Evolutionary conservation across 257 asterid genomes (phyloP).

Genomic region (Verbascum thapsus): DNA sequence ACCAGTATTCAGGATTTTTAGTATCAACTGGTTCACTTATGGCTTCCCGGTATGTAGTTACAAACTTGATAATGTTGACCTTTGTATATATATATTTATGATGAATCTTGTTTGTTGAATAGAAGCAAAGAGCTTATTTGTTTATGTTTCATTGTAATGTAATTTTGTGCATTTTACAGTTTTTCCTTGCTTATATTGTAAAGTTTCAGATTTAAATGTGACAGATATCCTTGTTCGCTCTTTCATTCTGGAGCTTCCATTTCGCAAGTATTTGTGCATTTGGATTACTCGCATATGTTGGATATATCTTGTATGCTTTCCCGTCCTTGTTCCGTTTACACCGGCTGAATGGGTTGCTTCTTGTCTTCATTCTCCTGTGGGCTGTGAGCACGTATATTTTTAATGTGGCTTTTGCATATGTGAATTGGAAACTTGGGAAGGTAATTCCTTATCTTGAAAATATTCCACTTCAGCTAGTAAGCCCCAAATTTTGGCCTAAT

Average conservation of each 20-base stretch:
- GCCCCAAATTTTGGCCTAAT: slow-evolving; percentile 22
- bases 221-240: slow-evolving; percentile 70
- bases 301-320: slow-evolving; percentile 62
- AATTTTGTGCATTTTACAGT: slow-evolving; percentile 4
- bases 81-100: slow-evolving; percentile 17
- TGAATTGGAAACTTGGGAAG: slow-evolving; percentile 78
- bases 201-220: slow-evolving; percentile 49
- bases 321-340: slow-evolving; percentile 71
- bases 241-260: slow-evolving; percentile 78
- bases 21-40: slow-evolving; percentile 89
- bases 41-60: slow-evolving; percentile 73
- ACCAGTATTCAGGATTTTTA: slow-evolving; percentile 74
- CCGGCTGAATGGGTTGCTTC: slow-evolving; percentile 68
- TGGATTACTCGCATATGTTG: slow-evolving; percentile 71
- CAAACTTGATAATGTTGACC: slow-evolving; percentile 27
- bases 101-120: slow-evolving; percentile 23
- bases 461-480: slow-evolving; percentile 23
- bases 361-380: slow-evolving; percentile 82
- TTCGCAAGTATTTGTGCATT: slow-evolving; percentile 76
- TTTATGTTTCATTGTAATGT: slow-evolving; percentile 19
- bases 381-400: slow-evolving; percentile 76
- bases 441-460: slow-evolving; percentile 39
- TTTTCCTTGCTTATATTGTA: slow-evolving; percentile 45
- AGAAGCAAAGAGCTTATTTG: slow-evolving; percentile 1
- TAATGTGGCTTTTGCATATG: slow-evolving; percentile 65